Percentiles rank a stretch among this genome's conserved stretches.
phyloP scores from a whole-genome alignment of 2,329 filamentous ascomycete species.

The Monosporascus sp. region DNA sequence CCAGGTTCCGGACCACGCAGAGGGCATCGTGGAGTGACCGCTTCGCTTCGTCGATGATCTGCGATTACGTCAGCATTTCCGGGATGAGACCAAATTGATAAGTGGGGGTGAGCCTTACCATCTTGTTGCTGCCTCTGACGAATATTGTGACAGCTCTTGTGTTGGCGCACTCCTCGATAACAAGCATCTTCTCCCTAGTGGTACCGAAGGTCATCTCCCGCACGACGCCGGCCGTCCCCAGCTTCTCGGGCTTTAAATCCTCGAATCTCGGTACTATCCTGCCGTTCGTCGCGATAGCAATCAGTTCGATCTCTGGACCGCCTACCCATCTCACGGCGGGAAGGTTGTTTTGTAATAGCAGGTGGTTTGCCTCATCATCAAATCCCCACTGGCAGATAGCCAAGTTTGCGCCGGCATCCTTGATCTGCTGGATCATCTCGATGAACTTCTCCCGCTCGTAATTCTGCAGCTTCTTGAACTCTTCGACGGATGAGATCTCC shows the following conservation, averaged over 20 bases:
- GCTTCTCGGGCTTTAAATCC: constrained; percentile 84
- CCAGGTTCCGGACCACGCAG: constrained; percentile 94
- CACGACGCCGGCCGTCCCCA: constrained; percentile 84
- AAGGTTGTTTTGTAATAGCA: constrained; percentile 91
- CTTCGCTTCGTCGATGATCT: constrained; percentile 99
- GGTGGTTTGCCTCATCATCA: constrained; percentile 96
- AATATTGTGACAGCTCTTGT: constrained; percentile 94
- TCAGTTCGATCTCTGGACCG: constrained; percentile 95
- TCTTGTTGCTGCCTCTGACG: constrained; percentile 97
- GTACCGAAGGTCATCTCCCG: constrained; percentile 96
- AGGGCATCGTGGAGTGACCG: constrained; percentile 95
- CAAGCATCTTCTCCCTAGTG: constrained; percentile 97
- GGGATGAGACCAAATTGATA: constrained; percentile 1
- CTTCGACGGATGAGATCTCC: constrained; percentile 92
- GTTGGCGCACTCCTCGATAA: constrained; percentile 99
- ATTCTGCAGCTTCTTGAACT: constrained; percentile 95
- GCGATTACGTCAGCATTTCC: constrained; percentile 5
- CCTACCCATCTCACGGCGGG: constrained; percentile 97
- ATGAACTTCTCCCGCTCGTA: constrained; percentile 96
- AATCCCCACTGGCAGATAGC: constrained; percentile 99
- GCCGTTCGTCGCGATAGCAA: constrained; percentile 97
- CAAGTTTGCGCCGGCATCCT: constrained; percentile 92
- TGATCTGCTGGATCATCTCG: constrained; percentile 98
- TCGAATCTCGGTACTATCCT: constrained; percentile 97
- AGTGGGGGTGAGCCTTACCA: constrained; percentile 55